Base-by-base conservation (phyloP, 257 asterid species). In the Ilex asprella region DNA sequence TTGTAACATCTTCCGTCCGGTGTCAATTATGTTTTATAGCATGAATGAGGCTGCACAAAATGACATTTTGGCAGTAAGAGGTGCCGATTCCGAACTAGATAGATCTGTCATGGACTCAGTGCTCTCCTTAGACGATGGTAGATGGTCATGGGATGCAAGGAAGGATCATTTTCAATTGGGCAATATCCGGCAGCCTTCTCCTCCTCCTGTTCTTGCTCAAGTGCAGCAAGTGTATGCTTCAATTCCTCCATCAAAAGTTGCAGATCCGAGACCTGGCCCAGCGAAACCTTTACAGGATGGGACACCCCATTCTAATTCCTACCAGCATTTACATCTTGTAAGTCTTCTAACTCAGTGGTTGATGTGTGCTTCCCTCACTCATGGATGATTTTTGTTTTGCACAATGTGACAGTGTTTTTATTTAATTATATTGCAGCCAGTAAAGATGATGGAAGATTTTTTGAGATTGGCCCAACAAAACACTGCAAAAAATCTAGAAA, bases 221-320 rank as follows among this genome's bases (percentile, higher is more conserved):
- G 84, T 87, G 76, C 91, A 82, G 65, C 80, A 82, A 27, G 95
- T 79, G 68, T 63, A 56, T 62, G 85, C 46, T 67, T 91, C 95
- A 31, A 77, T 92, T 43, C 79, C 94, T 75, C 96, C 97, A 62
- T 69, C 93, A 65, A 80, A 73, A 75, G 97, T 89, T 79, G 99
- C 97, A 44, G 99, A 92, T 71, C 95, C 97, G 32, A 82, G 96
- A 73, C 96, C 99, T 58, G 99, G 99, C 5, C 95, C 97, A 29
- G 83, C 85, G 10, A 83, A 78, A 47, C 62, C 69, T 53, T 76
- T 84, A 71, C 77, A 77, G 61, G 84, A 87, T 73, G 86, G 79
- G 56, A 67, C 73, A 59, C 69, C 91, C 30, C 70, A 76, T 75
- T 80, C 94, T 58, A 74, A 72, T 70, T 75, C 94, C 44, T 93